These are phyloP conservation scores for Paspalum vaginatum DNA, from an alignment of 176 grass and related monocot species.

Conservation along the genomic window DNA sequence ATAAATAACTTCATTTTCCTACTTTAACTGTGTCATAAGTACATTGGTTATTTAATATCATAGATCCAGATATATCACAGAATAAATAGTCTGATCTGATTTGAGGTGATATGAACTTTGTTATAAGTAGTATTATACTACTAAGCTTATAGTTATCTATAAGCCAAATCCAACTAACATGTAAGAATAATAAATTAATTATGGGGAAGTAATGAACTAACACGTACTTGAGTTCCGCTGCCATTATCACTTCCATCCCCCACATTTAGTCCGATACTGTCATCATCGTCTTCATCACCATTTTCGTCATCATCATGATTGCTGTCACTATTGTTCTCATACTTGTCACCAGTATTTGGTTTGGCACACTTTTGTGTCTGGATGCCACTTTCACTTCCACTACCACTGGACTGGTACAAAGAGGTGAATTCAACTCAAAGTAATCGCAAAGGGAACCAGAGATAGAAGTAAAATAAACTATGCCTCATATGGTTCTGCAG, in stretches of 20 bases:
- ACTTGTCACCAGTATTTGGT: conserved; percentile 55
- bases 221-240: conserved; percentile 83
- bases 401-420: conserved; percentile 74
- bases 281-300: background rate
- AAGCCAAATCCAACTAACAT: background rate
- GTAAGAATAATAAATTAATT: conserved; percentile 17
- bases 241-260: conserved; percentile 91
- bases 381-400: conserved; percentile 96
- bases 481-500: background rate
- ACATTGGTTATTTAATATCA: background rate
- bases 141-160: background rate
- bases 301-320: conserved; percentile 40
- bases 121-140: background rate
- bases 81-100: background rate
- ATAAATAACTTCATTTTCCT: conserved; percentile 18
- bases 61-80: conserved; percentile 1
- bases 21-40: background rate
- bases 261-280: conserved; percentile 61
- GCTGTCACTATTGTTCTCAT: conserved; percentile 57
- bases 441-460: conserved; percentile 23
- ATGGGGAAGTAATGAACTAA: conserved; percentile 14
- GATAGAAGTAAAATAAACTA: conserved; percentile 13
- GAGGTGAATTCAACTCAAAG: conserved; percentile 36
- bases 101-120: conserved; percentile 15
- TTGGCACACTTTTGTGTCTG: conserved; percentile 59